phyloP scores from a whole-genome alignment of 345 rosid genomes.

The Rhodomyrtus tomentosa region DNA sequence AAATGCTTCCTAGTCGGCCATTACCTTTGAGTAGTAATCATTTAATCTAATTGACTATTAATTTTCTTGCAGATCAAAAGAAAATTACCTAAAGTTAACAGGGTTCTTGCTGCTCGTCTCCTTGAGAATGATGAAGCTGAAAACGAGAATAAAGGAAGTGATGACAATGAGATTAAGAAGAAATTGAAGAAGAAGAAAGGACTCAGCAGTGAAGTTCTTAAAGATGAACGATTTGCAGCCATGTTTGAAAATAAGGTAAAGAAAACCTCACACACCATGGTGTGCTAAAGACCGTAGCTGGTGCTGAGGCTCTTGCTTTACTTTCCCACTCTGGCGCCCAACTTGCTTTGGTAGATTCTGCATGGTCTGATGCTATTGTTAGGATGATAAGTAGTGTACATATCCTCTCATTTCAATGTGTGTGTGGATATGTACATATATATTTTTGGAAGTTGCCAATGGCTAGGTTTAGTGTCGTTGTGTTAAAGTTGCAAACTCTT shows the following conservation, averaged over 20 bases:
- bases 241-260: slow-evolving; percentile 61
- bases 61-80: slow-evolving; percentile 35
- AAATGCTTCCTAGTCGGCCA: not conserved
- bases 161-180: slow-evolving; percentile 43
- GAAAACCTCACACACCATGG: not conserved
- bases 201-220: slow-evolving; percentile 29
- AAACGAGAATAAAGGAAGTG: slow-evolving; percentile 24
- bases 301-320: not conserved
- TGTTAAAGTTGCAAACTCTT: not conserved
- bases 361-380: not conserved
- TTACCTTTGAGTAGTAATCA: not conserved
- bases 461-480: not conserved
- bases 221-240: slow-evolving; percentile 43
- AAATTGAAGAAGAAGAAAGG: slow-evolving; percentile 65
- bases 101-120: slow-evolving; percentile 46
- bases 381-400: not conserved
- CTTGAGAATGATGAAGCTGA: slow-evolving; percentile 46
- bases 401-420: not conserved
- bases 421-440: not conserved
- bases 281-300: not conserved
- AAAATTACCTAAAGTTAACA: slow-evolving; percentile 71
- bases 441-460: not conserved
- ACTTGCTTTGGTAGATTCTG: not conserved
- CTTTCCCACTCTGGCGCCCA: not conserved
- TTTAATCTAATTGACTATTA: not conserved